Evolutionary conservation across 2,329 filamentous ascomycete species (phyloP).

Genomic region (Alternaria rosae): DNA sequence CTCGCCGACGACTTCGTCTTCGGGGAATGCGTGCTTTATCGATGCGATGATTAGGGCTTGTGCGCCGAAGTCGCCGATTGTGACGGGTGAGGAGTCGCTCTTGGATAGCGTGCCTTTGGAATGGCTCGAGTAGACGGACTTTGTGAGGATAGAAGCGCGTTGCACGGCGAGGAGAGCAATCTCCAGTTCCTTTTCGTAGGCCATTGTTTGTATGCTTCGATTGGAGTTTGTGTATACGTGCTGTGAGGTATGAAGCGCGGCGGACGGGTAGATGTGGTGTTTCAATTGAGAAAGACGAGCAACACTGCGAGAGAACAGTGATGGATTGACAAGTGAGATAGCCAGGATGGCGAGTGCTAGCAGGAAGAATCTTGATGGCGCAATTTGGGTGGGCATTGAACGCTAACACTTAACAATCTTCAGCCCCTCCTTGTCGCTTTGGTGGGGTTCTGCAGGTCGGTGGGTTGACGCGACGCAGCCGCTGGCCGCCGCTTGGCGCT

Average conservation of each 20-base stretch:
- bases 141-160: conserved; percentile 77
- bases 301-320: conserved; percentile 39
- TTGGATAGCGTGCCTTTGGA: conserved; percentile 95
- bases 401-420: conserved; percentile 28
- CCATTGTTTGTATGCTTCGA: conserved; percentile 43
- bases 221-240: conserved; percentile 16
- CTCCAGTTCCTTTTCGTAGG: conserved; percentile 78
- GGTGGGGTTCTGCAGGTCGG: conserved; percentile 22
- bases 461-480: conserved; percentile 16
- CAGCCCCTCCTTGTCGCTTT: conserved; percentile 21
- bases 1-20: conserved; percentile 91
- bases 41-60: conserved; percentile 95
- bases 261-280: conserved; percentile 39
- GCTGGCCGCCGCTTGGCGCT: conserved; percentile 11
- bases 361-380: conserved; percentile 42
- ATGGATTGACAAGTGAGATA: conserved; percentile 37
- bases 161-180: conserved; percentile 90
- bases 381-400: conserved; percentile 31
- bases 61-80: conserved; percentile 96
- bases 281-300: conserved; percentile 41
- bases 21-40: conserved; percentile 86
- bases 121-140: conserved; percentile 83
- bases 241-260: conserved; percentile 22
- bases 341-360: conserved; percentile 44
- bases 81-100: conserved; percentile 94